These are phyloP conservation scores for Borovskyia barvae DNA, from an alignment of 208 protist species.

Conservation along the genomic window DNA sequence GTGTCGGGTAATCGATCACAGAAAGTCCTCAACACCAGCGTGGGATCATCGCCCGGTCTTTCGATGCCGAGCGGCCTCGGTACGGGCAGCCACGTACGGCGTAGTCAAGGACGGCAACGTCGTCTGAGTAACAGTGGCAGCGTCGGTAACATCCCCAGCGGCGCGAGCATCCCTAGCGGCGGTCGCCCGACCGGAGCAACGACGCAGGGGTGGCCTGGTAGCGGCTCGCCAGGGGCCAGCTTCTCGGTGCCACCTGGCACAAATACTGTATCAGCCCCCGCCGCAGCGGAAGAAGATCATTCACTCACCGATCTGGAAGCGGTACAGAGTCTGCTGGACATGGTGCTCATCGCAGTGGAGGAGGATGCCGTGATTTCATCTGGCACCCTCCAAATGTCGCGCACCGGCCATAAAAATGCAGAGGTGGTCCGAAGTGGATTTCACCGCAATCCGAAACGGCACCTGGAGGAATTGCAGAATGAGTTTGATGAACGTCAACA, in stretches of 20 bases:
- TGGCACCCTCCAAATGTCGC: constrained; percentile 25
- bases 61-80: too few species aligned
- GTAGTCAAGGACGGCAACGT: neutral
- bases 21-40: too few species aligned
- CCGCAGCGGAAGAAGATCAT: constrained; percentile 1
- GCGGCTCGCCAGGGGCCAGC: neutral
- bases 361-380: constrained; percentile 46
- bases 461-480: constrained; percentile 29
- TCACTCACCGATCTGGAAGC: constrained; percentile 37
- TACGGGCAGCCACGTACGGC: too few species aligned
- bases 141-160: constrained; percentile 5
- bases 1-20: too few species aligned
- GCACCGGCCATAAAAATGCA: constrained; percentile 6
- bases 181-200: neutral
- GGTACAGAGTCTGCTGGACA: constrained; percentile 81
- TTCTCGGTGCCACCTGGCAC: neutral
- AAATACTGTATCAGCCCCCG: neutral
- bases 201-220: neutral
- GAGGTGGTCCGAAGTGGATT: constrained; percentile 20
- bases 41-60: too few species aligned
- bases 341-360: constrained; percentile 83
- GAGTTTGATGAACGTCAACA: constrained; percentile 58
- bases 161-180: neutral
- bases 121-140: constrained; percentile 1
- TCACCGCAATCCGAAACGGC: constrained; percentile 32